Conservation (phyloP, 192 early-diverging fungal species). For the Coemansia guatemalensis region DNA sequence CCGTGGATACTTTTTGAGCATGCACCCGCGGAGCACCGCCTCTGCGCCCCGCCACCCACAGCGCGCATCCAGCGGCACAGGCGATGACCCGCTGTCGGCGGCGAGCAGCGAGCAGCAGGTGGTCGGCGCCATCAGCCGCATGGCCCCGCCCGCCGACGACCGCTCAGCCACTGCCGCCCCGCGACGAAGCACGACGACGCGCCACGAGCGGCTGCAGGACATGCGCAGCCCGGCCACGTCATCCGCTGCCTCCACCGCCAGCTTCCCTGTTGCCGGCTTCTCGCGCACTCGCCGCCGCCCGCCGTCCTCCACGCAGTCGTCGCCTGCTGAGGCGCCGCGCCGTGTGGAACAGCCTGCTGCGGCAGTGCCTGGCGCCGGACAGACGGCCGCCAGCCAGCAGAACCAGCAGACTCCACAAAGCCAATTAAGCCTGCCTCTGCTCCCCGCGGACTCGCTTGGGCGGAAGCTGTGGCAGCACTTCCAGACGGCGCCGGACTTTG, state of each 20-base stretch:
- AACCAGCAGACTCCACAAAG: neutral
- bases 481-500: conserved; percentile 23
- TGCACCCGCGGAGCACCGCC: conserved; percentile 33
- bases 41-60: neutral
- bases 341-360: neutral
- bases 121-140: conserved; percentile 24
- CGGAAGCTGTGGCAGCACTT: conserved; percentile 41
- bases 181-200: conserved; percentile 8
- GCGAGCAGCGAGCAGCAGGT: conserved; percentile 5
- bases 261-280: neutral
- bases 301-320: neutral
- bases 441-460: conserved; percentile 36
- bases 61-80: conserved; percentile 3
- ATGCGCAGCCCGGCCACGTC: conserved; percentile 15
- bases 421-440: neutral
- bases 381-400: neutral
- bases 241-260: neutral
- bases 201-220: conserved; percentile 34
- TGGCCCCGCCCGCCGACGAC: conserved; percentile 32
- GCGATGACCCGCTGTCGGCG: conserved; percentile 29
- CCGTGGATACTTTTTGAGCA: neutral
- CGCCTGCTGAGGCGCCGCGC: neutral
- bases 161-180: conserved; percentile 10
- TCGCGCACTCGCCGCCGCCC: neutral
- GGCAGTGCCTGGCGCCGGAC: neutral